These are phyloP conservation scores for Quercus tomentella DNA, from an alignment of 331 rosid genomes.

Conservation along the genomic window DNA sequence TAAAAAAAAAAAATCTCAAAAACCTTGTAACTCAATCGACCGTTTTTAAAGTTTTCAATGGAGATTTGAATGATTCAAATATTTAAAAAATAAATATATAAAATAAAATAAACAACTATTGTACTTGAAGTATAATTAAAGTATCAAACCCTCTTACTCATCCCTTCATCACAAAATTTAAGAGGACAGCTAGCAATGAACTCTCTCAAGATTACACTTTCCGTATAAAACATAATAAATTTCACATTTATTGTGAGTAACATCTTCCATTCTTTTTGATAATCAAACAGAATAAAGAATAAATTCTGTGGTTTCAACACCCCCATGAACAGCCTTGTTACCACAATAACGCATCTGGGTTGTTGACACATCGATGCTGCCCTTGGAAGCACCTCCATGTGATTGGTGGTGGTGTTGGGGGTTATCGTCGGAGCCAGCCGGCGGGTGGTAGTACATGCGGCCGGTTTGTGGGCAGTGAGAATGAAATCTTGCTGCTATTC, in stretches of 20 bases:
- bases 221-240: background rate
- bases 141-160: background rate
- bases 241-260: background rate
- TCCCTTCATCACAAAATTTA: background rate
- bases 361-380: background rate
- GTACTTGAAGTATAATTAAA: too few relatives aligned
- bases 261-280: background rate
- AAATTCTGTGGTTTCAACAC: conserved; percentile 25
- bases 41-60: too few relatives aligned
- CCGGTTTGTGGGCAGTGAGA: conserved; percentile 76
- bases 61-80: accelerated
- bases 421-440: conserved; percentile 21
- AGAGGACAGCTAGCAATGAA: background rate
- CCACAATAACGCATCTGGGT: conserved; percentile 26
- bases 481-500: conserved; percentile 48
- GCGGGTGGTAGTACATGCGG: conserved; percentile 80
- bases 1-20: too few relatives aligned
- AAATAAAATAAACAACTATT: too few relatives aligned
- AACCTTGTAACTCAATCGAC: accelerated
- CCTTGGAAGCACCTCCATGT: conserved; percentile 3
- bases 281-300: conserved; percentile 54
- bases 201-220: background rate
- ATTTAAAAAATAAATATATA: too few relatives aligned
- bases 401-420: background rate
- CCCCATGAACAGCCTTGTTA: conserved; percentile 12